Evolutionary conservation across 2,329 filamentous ascomycete species (phyloP), one percentile per base, ranked within the genome.

Genomic region (Aspergillus sp.): DNA sequence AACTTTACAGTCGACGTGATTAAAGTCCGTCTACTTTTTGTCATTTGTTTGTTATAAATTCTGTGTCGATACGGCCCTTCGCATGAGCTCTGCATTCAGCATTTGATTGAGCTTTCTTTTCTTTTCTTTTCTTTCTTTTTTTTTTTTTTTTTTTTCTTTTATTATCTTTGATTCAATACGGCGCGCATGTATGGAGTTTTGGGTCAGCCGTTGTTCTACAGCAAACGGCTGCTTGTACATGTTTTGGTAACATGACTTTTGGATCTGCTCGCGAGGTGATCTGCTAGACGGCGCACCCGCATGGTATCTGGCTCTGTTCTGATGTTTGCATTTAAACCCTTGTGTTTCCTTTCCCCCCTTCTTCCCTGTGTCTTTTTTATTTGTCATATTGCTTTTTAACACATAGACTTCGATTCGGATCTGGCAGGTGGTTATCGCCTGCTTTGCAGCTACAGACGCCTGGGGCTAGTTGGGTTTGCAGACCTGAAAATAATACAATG

Each of bases 1-100:
- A 70, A 53, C 60, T 66, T 31, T 54, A 54, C 45, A 59, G 57
- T 43, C 61, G 61, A 42, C 58, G 60, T 36, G 60, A 66, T 47
- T 66, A 54, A 52, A 48, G 42, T 28, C 40, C 38, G 40, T 35
- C 39, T 33, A 30, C 19, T 35, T 43, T 41, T 42, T 51, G 7
- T 39, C 30, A 36, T 40, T 48, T 28, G 43, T 39, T 35, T 36
- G 51, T 41, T 51, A 47, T 51, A 44, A 47, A 40, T 51, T 37
- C 45, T 56, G 47, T 54, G 46, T 53, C 41, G 46, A 54, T 48
- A 55, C 47, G 45, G 49, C 51, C 45, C n/a, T 12, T 7, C 30
- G 28, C 37, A 11, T 32, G 28, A n/a, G 27, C 35, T 37, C 32
- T 36, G 31, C 41, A 11, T 38, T 40, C 19, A 33, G 7, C 31